Evolutionary conservation across 345 rosid species (phyloP), one percentile per base, ranked within the genome.

Genomic region (Laguncularia racemosa): DNA sequence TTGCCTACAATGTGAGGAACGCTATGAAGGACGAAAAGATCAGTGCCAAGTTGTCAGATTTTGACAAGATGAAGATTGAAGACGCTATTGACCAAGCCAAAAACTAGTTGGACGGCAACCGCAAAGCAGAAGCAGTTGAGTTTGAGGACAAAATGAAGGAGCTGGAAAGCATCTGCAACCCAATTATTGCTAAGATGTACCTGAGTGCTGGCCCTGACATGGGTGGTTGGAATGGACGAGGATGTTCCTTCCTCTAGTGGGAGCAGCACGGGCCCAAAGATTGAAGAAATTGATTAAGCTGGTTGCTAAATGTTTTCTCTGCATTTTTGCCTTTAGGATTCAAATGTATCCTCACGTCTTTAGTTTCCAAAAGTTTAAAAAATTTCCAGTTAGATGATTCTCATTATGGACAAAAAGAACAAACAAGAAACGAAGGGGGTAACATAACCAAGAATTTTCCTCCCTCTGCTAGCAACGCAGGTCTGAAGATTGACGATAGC

Each of bases 201-300:
- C 65, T 7, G 59, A 65, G n/a, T 52, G 52, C 43, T 43, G 48
- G 17, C 19, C 67, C 57, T 61, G 75, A 55, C 18, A 49, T 56
- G 54, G 78, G 52, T 14, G 71, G 67, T 16, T 28, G 71, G 74
- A 47, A 78, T 79, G 78, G 88, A 79, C 8, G 93, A 85, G 16
- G 84, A 70, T 17, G 71, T 59, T 44, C 83, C 83, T 48, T 71
- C 86, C 26, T 50, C 84, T 7, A 69, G 79, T 20, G 62, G 74
- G 33, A 61, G 79, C 4, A 76, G 72, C 59, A 70, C 82, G 1
- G 85, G 85, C 28, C 85, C 85, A 14, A 80, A 80, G 82, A 80
- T 81, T 13, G 85, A 81, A 56, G 85, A 81, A 44, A 78, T 81
- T 14, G 85, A 81, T 49, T 81, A 75, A 72, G 50, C 57, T 44